Evolutionary conservation across 2,329 filamentous ascomycete genomes (phyloP), one percentile per base, ranked within the genome.

Genomic region (Aspergillus intermedius): DNA sequence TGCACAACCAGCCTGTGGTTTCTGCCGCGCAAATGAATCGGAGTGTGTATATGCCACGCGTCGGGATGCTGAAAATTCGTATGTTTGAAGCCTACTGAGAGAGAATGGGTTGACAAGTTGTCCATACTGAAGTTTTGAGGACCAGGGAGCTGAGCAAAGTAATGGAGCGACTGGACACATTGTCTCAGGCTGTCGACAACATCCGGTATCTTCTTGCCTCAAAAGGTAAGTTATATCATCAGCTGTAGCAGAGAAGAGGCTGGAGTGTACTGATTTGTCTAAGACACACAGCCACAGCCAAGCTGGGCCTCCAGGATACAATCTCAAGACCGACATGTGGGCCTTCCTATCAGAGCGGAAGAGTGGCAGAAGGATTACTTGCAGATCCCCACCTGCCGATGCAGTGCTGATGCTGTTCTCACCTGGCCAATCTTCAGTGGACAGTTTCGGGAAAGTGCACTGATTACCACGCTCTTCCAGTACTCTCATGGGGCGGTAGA

Each of bases 371-470:
- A 47, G 32, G 59, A 58, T 35, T 60, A 59, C 45, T 49, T 59
- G 19, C 55, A 55, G 21, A 63, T 63, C 28, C 61, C 60, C 3
- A 51, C 60, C 9, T 54, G 54, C 15, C 49, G 54, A 25, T 63
- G 55, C 4, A 59, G 55, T 5, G 52, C 59, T 4, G 61, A 64
- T 42, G 51, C 58, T 2, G 52, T 64, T n/a, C 49, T 64, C 19
- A 55, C 46, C 7, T 65, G 61, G 61, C 55, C 57, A 1, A 56
- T 65, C 28, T 63, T 62, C 37, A 51, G 51, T 10, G 47, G 48
- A 3, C 42, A 42, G 28, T 62, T 52, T 44, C 52, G 49, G 4
- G 43, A 48, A 28, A 57, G 53, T 40, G 46, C 53, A 34, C 48
- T 62, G 12, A 56, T 59, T 28, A 54, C 54, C 4, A 47, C 49